Evolutionary conservation across 176 grass and related monocot species (phyloP), one percentile per base, ranked within the genome.

Genomic region (Alopecurus myosuroides): DNA sequence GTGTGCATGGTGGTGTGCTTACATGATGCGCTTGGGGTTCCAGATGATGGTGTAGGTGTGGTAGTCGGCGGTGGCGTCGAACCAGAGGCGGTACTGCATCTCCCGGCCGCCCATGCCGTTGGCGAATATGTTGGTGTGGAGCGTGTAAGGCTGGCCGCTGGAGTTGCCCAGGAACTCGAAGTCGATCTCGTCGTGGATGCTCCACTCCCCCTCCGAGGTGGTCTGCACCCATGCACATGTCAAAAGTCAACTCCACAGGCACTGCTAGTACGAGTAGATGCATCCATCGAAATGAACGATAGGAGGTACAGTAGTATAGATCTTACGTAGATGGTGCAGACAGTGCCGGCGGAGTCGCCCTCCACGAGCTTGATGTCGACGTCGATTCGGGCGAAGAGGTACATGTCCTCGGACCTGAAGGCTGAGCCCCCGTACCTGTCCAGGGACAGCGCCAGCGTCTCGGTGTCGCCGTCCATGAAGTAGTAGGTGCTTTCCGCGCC

Each of bases 1-100:
- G n/a, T n/a, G n/a, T n/a, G n/a, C n/a, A n/a, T n/a, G 63, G 30
- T 5, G 18, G 18, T 0, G 22, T 25, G 29, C 82, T 70, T 58
- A 97, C 94, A 94, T 17, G 36, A 97, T 83, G 79, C 85, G 83
- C 81, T 34, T 90, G 26, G 92, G 94, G 70, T 91, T 94, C 94
- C 94, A 97, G 67, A 92, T 17, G 35, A 97, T 92, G 85, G 88
- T 84, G 76, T 94, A 97, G 56, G 77, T 97, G 92, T 94, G 94
- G 88, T 81, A 97, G 44, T 84, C 94, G 6, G 76, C 42, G 49
- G 80, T 81, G 28, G 92, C 88, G 56, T 97, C 85, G 80, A 94
- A 97, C 90, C 85, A 87, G 79, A 91, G 92, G 14, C 74, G 61
- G 83, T 87, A 97, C 87, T 94, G 92, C 85, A 85, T 62, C 83